phyloP scores from a whole-genome alignment of 495 filamentous ascomycete genomes.

The Penicillium robsamsonii region DNA sequence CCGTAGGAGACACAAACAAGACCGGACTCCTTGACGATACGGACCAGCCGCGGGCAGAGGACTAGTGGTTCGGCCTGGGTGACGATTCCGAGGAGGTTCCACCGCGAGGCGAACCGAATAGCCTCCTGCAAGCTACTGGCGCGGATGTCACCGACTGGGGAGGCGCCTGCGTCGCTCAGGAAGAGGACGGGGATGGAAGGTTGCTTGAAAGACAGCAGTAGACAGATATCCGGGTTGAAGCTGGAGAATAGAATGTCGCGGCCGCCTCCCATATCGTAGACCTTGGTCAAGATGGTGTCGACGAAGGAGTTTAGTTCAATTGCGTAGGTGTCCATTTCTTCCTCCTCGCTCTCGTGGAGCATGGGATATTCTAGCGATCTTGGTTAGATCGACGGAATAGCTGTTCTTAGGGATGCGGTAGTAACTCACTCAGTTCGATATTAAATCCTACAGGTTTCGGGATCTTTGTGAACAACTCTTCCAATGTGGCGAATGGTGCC shows the following conservation, averaged over 20 bases:
- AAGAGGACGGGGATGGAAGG: slow-evolving; percentile 94
- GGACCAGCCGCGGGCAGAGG: slow-evolving; percentile 83
- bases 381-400: slow-evolving; percentile 32
- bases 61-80: slow-evolving; percentile 80
- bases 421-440: slow-evolving; percentile 81
- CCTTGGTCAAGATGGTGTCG: slow-evolving; percentile 84
- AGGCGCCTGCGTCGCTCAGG: slow-evolving; percentile 81
- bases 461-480: slow-evolving; percentile 86
- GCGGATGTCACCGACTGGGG: slow-evolving; percentile 79
- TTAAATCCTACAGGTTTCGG: slow-evolving; percentile 87
- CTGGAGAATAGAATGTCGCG: slow-evolving; percentile 92
- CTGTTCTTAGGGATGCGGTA: slow-evolving; percentile 20
- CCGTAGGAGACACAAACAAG: slow-evolving; percentile 97
- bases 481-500: slow-evolving; percentile 88
- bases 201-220: slow-evolving; percentile 92
- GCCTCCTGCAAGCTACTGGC: slow-evolving; percentile 92
- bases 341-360: slow-evolving; percentile 88
- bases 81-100: slow-evolving; percentile 93
- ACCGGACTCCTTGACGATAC: slow-evolving; percentile 92
- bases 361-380: slow-evolving; percentile 77
- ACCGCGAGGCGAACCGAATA: slow-evolving; percentile 86
- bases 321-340: slow-evolving; percentile 96
- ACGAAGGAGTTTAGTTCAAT: slow-evolving; percentile 97
- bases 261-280: slow-evolving; percentile 70
- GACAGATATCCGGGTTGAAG: slow-evolving; percentile 96